Evolutionary conservation across 768 basidiomycete species (phyloP).

Genomic region (Termitomyces sp.): DNA sequence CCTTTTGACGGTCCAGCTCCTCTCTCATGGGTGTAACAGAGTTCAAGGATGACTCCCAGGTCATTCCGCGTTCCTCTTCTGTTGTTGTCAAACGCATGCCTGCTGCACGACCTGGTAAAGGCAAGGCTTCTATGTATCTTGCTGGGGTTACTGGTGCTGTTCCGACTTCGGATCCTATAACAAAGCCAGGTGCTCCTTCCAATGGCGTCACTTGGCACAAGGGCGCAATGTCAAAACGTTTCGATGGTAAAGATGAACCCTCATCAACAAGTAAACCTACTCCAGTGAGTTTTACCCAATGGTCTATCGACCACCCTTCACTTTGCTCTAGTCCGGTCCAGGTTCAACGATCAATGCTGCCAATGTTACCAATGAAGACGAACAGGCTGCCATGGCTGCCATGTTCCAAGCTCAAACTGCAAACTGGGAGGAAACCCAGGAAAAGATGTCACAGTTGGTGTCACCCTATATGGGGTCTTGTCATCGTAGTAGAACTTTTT

Average conservation of each 20-base stretch:
- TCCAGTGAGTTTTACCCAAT: constrained; percentile 21
- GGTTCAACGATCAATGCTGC: constrained; percentile 30
- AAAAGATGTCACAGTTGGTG: constrained; percentile 99
- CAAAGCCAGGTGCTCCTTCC: constrained; percentile 28
- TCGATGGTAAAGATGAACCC: constrained; percentile 78
- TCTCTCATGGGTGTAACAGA: constrained; percentile 41
- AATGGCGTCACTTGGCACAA: constrained; percentile 54
- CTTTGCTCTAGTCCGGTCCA: constrained; percentile 23
- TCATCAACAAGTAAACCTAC: constrained; percentile 29
- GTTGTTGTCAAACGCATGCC: constrained; percentile 92
- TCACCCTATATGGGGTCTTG: constrained; percentile 54
- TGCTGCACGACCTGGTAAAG: constrained; percentile 75
- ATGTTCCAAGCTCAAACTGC: constrained; percentile 95
- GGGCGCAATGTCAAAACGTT: constrained; percentile 83
- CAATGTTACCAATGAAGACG: constrained; percentile 68
- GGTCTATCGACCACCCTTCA: constrained; percentile 2
- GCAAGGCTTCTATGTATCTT: constrained; percentile 76
- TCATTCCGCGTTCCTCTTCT: constrained; percentile 93
- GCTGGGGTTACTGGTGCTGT: constrained; percentile 39
- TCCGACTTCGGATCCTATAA: constrained; percentile 47
- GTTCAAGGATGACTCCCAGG: constrained; percentile 85
- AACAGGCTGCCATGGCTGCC: constrained; percentile 94
- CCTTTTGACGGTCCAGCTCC: neutral
- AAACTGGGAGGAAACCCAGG: constrained; percentile 98
- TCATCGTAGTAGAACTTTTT: constrained; percentile 63